Base-by-base conservation (phyloP, 495 filamentous ascomycete genomes). In the Lasiosphaeria miniovina region DNA sequence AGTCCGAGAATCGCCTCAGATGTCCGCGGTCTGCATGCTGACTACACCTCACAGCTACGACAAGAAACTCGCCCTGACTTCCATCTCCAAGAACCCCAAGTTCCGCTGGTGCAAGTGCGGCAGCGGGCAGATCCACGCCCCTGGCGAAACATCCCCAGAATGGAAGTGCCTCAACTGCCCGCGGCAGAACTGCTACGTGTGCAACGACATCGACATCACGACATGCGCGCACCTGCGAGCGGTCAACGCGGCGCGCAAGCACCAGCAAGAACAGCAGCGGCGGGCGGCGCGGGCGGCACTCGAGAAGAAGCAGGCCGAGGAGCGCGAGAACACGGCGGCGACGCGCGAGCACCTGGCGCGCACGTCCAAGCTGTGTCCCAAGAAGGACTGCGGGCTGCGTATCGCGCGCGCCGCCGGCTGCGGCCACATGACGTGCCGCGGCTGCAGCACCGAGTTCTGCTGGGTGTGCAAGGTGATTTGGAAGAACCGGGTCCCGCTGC, bases 101-200 rank as follows among this genome's bases (percentile, higher is more conserved):
- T 46, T 46, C 12, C 43, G 43, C 3, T 46, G 43, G 43, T 46
- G 43, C 43, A 11, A n/a, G 11, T 46, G 43, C 12, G 43, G 43
- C 12, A 46, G 43, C 43, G 43, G 43, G 15, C 43, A 46, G 43
- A 46, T 46, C 12, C 43, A 46, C 12, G 12, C 12, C 1, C 43
- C 8, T 5, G 43, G 43, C 6, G 43, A 46, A 46, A n/a, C 43
- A 5, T 11, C 43, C 12, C 12, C 12, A 11, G 43, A 46, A n/a
- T 46, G 43, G 43, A 46, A 46, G 15, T 46, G 43, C 43, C 8
- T 46, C 43, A 46, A 46, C 1, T 46, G 43, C 43, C 8, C 43
- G 43, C 43, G 43, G 38, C 38, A 41, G 12, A 46, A 46, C 43
- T 46, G 43, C 43, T 46, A 46, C 43, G 11, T 46, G 12, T 46